Conservation (phyloP, 2,329 filamentous ascomycete species). For the Xenoacremonium recifei region DNA sequence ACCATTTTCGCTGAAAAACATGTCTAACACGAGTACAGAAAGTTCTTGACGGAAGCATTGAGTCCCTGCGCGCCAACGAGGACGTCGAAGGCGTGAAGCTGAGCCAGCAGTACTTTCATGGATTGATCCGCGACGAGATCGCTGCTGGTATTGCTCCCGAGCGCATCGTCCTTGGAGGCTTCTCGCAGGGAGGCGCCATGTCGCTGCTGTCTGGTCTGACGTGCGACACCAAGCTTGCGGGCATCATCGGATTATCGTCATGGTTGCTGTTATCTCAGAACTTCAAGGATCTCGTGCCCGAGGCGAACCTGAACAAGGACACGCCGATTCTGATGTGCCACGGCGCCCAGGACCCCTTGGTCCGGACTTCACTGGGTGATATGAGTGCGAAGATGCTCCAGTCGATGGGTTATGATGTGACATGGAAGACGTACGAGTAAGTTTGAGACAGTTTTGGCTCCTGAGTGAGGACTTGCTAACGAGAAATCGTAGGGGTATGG, state of each 20-base stretch:
- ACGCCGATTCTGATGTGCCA: slow-evolving; percentile 90
- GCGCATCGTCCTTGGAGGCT: slow-evolving; percentile 83
- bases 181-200: slow-evolving; percentile 87
- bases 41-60: slow-evolving; percentile 32
- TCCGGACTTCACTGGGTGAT: slow-evolving; percentile 67
- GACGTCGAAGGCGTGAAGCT: slow-evolving; percentile 73
- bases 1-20: not conserved
- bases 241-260: slow-evolving; percentile 80
- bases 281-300: slow-evolving; percentile 40
- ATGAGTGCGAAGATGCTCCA: slow-evolving; percentile 66
- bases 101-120: slow-evolving; percentile 74
- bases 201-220: slow-evolving; percentile 79
- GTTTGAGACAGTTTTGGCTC: slow-evolving; percentile 25
- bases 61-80: slow-evolving; percentile 39
- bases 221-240: slow-evolving; percentile 70
- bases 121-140: slow-evolving; percentile 77
- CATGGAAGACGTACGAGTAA: slow-evolving; percentile 74
- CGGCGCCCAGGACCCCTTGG: slow-evolving; percentile 73
- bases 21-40: slow-evolving; percentile 22
- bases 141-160: slow-evolving; percentile 76
- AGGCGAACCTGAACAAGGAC: slow-evolving; percentile 52
- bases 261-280: slow-evolving; percentile 68
- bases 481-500: slow-evolving; percentile 54
- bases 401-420: slow-evolving; percentile 68
- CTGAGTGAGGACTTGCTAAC: not conserved